These are phyloP conservation scores for Termitomyces sp. DNA, from an alignment of 768 basidiomycete species.

Conservation along the genomic window DNA sequence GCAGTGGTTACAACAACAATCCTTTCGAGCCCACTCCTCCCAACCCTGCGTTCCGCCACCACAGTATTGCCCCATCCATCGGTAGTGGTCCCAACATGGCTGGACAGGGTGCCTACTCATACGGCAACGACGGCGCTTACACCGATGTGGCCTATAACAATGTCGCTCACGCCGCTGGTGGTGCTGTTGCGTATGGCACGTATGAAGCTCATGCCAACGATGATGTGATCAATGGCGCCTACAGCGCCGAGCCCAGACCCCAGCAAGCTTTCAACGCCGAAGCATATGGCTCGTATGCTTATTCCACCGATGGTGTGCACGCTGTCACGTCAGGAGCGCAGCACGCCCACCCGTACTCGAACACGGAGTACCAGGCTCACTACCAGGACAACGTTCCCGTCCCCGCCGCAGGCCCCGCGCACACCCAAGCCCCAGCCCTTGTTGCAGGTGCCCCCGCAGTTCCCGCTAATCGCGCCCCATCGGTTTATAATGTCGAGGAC, in stretches of 20 bases:
- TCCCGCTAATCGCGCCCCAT: constrained; percentile 16
- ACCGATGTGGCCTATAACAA: not conserved
- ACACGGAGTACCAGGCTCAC: constrained; percentile 20
- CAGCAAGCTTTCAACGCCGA: constrained; percentile 39
- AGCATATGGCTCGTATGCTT: constrained; percentile 40
- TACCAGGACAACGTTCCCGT: constrained; percentile 14
- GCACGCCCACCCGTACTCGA: constrained; percentile 18
- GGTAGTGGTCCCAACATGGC: constrained; percentile 32
- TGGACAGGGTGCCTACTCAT: constrained; percentile 34
- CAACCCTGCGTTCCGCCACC: constrained; percentile 24
- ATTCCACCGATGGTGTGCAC: constrained; percentile 29
- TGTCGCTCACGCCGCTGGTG: not conserved
- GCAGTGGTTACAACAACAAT: constrained; percentile 19
- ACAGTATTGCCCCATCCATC: constrained; percentile 25
- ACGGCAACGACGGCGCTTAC: constrained; percentile 10
- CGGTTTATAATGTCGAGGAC: constrained; percentile 25
- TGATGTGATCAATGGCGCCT: constrained; percentile 32
- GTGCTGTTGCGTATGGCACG: constrained; percentile 15
- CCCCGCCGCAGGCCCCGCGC: not conserved
- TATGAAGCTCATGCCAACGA: constrained; percentile 21
- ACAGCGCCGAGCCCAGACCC: constrained; percentile 37
- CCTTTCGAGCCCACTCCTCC: constrained; percentile 22
- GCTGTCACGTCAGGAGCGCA: constrained; percentile 25
- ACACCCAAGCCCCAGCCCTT: constrained; percentile 11
- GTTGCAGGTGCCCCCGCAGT: constrained; percentile 21